Base-by-base conservation (phyloP, 768 basidiomycete genomes). In the Hebeloma cylindrosporum region DNA sequence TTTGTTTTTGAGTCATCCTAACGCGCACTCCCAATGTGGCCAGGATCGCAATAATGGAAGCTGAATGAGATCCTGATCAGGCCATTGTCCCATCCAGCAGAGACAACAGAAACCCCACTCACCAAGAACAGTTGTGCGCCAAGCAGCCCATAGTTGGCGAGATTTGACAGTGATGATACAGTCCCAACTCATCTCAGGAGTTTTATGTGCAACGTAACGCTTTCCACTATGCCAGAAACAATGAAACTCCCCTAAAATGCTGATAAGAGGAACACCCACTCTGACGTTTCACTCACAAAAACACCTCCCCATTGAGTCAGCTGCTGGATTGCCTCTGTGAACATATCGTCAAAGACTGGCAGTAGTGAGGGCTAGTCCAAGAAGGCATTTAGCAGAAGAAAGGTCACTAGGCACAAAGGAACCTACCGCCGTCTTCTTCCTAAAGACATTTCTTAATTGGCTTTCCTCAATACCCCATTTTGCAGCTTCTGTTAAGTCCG, bases 271-370 rank as follows among this genome's bases (percentile, higher is more conserved):
- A 33, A 31, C 18, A 73, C 87, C 63, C 59, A 89, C 88, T 72
- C 68, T 55, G 69, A 56, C 61, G 86, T 82, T 63, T 80, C 78
- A 37, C 75, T 80, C 45, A 83, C 71, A 47, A 86, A 69, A 18
- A 91, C 74, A 13, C 83, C 82, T 44, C 84, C 86, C 80, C 83
- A 88, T 58, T 81, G 73, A 34, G 79, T 69, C 41, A 93, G 67
- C 56, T 92, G 82, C 51, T 84, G 80, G 48, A 93, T 81, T 16
- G 90, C 90, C 61, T 85, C 82, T 53, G 82, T 73, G 58, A 88
- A 92, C 30, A 83, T 79, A 43, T 87, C 85, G 57, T 85, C 81
- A 57, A 88, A 87, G 16, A 64, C 61, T 7, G 69, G 67, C 48
- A 78, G 64, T 58, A 84, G 67, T 47, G 77, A 73, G 26, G 75